Evolutionary conservation across 176 grass and related monocot species (phyloP), one percentile per base, ranked within the genome.

Genomic region (Oryza coarctata): DNA sequence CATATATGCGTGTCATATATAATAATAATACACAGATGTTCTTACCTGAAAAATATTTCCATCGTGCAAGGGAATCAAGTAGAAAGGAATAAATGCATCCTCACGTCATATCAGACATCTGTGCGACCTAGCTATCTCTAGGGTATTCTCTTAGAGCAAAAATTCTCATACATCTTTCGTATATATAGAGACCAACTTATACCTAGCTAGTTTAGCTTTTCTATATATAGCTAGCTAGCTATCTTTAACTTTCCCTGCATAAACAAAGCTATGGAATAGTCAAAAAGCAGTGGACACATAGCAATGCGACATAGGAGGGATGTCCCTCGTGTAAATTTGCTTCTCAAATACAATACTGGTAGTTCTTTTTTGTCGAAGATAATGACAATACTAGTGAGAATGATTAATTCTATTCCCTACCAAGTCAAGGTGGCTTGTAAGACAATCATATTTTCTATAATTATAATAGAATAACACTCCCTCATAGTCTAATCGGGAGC

Each of bases 81-180:
- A 28, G 27, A 50, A 73, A 30, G 41, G 71, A 74, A 45, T 45
- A 43, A 72, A 72, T 28, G 35, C 25, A 27, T 23, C 27, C 3
- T 49, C 14, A 11, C 41, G 6, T 73, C 25, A 45, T 40, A 25
- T 50, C 43, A 50, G 14, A 49, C 71, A 73, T 30, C 12, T 73
- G 27, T 55, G 18, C 22, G 15, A 52, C 50, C 71, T 33, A 50
- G 15, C 45, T 50, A 32, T n/a, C 28, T 22, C 41, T 13, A 74
- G 45, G n/a, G 45, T 18, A 57, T 73, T 44, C 43, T 5, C 43
- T 74, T 34, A 23, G 28, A 33, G 29, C 18, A 32, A 74, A 74
- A 52, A 22, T 74, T 74, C 29, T 55, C 34, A 40, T 81, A 70
- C 43, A 25, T 10, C 61, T 78, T 78, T 78, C 4, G 36, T 38